Conservation (phyloP, 495 filamentous ascomycete genomes). For the Cercophora newfieldiana region DNA sequence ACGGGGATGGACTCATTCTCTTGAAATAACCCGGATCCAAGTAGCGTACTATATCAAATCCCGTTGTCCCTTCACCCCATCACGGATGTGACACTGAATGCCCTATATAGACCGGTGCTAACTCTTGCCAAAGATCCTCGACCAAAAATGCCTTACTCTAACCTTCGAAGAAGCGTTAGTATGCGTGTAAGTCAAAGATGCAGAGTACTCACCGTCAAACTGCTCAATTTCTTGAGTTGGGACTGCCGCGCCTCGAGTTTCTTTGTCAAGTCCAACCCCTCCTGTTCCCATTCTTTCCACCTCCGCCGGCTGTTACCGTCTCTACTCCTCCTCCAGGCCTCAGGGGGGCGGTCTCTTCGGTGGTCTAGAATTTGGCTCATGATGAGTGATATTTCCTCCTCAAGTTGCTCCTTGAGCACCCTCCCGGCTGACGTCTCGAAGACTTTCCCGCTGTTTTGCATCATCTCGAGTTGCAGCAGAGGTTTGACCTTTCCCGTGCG, state of each 20-base stretch:
- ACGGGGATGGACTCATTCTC: too few relatives aligned
- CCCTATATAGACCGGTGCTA: too few relatives aligned
- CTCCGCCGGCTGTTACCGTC: neutral
- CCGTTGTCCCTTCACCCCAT: too few relatives aligned
- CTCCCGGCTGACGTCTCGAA: neutral
- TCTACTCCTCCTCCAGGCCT: neutral
- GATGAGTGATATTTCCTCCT: neutral
- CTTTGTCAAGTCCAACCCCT: neutral
- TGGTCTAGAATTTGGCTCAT: neutral
- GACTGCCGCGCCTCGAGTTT: neutral
- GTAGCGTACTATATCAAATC: too few relatives aligned
- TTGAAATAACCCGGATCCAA: too few relatives aligned
- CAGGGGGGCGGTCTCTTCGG: neutral
- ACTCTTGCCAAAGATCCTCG: neutral
- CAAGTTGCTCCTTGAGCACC: neutral
- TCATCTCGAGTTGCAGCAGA: neutral
- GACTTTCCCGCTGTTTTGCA: neutral
- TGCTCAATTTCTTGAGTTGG: neutral
- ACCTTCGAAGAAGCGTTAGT: neutral
- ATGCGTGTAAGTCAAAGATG: neutral
- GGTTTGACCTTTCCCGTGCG: neutral
- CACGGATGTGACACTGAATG: too few relatives aligned
- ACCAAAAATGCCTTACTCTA: neutral
- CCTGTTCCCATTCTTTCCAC: neutral
- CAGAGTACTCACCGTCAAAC: neutral